Base-by-base conservation (phyloP, 495 filamentous ascomycete species). In the Aspergillus hancockii region DNA sequence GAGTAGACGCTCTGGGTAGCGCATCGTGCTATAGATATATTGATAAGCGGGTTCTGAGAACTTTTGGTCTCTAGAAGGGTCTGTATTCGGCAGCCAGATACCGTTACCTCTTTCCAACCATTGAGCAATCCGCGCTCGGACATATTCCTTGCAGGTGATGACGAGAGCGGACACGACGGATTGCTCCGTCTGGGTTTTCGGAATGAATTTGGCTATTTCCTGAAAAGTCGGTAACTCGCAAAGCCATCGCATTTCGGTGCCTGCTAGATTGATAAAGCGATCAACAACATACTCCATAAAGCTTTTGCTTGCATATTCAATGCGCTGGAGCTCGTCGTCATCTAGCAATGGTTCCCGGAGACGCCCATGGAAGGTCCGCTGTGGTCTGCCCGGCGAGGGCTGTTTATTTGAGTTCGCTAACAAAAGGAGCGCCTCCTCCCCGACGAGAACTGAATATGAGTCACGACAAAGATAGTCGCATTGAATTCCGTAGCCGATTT, bases 291-390 rank as follows among this genome's bases (percentile, higher is more conserved):
- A 65, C 2, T 75, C 74, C 18, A 71, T 52, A 47, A 83, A 79
- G 28, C 61, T 66, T 55, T 79, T 76, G 49, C 76, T 78, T 7
- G 81, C 80, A 62, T 83, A 81, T 60, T 84, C 78, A 16, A 84
- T 70, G 1, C 79, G 77, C 36, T 80, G 78, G 14, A 74, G 49
- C 46, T 79, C 76, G 0, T 62, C 66, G 60, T 82, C 79, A 22
- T 79, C 74, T 8, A 43, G 19, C 18, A 81, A 45, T 2, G 59
- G 54, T 8, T 76, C 76, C 28, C 63, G 68, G 13, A 63, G 62
- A 0, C 72, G 72, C 47, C 76, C 69, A 59, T 66, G 63, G 10
- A 75, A n/a, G 6, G 55, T 64, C 13, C 0, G n/a, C 54, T 55
- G 53, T 51, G 49, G 55, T 36, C 47, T 38, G 34, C 45, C 23